Base-by-base conservation (phyloP, 2,329 filamentous ascomycete species). In the Xylaria sp. region DNA sequence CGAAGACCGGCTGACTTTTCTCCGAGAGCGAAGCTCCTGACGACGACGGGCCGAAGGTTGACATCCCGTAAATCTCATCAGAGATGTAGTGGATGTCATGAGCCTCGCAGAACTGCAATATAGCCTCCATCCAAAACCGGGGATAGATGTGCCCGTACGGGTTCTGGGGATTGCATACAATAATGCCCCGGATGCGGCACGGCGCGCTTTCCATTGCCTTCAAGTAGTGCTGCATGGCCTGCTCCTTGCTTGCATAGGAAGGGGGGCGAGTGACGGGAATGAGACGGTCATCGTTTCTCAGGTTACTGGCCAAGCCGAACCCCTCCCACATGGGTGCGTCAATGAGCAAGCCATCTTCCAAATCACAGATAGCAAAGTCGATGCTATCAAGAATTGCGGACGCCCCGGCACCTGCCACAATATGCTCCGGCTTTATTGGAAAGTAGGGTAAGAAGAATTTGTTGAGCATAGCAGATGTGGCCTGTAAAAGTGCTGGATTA, bases 11-110 rank as follows among this genome's bases (percentile, higher is more conserved):
- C 18, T 61, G 46, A 20, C 49, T 66, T 41, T 66, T 61, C 57
- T 66, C 64, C 13, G 64, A 61, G 39, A 41, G 1, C 39, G 57
- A 39, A 6, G 28, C 6, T 4, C n/a, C 8, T 2, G 60, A 25
- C 23, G 64, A 49, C 6, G 57, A 46, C 15, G 64, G 57, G 8
- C 64, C 64, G 41, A 66, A 66, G 20, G 64, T 60, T 9, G 64
- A 66, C 64, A 66, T 61, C 13, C 56, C 64, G 13, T 66, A 66
- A 25, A 66, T 66, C 57, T 66, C 64, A 51, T 66, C 64, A 7
- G 64, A 66, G 28, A 66, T 66, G 23, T 66, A 66, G 15, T 61
- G 56, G n/a, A 66, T 55, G 28, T 66, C 64, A 6, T 56, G 49
- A 4, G 36, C 49, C 10, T 66, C 64, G 57, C 64, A 66, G 31